These are phyloP conservation scores for Trichosporon faecale DNA, from an alignment of 1,284 basidiomycete species.

Conservation along the genomic window DNA sequence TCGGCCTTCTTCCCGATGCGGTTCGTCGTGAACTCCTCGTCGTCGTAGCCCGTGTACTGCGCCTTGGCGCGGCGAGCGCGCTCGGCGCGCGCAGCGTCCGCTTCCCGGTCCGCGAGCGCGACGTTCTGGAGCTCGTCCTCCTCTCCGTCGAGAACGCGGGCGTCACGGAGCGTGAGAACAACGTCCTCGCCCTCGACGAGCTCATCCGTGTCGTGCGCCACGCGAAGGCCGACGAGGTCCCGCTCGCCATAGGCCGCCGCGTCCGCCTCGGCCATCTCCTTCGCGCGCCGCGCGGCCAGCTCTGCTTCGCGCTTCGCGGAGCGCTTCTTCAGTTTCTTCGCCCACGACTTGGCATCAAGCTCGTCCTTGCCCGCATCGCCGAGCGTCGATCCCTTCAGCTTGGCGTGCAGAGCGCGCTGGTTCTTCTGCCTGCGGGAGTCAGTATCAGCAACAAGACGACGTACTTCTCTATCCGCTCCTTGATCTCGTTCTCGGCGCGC, in stretches of 20 bases:
- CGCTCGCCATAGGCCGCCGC: slow-evolving; percentile 70
- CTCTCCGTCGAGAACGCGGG: slow-evolving; percentile 86
- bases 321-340: slow-evolving; percentile 81
- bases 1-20: slow-evolving; percentile 73
- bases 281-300: slow-evolving; percentile 65
- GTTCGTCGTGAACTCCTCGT: slow-evolving; percentile 76
- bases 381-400: slow-evolving; percentile 84
- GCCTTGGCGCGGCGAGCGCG: slow-evolving; percentile 74
- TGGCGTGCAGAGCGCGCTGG: slow-evolving; percentile 69
- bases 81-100: slow-evolving; percentile 63
- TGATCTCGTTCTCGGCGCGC: slow-evolving; percentile 69
- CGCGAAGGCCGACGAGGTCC: slow-evolving; percentile 87
- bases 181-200: slow-evolving; percentile 89
- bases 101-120: slow-evolving; percentile 82
- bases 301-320: slow-evolving; percentile 81
- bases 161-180: slow-evolving; percentile 95
- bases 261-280: slow-evolving; percentile 77
- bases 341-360: slow-evolving; percentile 68
- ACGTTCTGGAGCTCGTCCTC: slow-evolving; percentile 98
- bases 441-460: slow-evolving; percentile 49
- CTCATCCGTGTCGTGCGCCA: slow-evolving; percentile 88
- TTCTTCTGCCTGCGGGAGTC: slow-evolving; percentile 20
- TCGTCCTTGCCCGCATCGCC: slow-evolving; percentile 71
- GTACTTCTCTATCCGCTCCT: slow-evolving; percentile 83
- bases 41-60: slow-evolving; percentile 93